Conservation (phyloP, 169 alveolate genomes). For the Cryptosporidium viatorum region DNA sequence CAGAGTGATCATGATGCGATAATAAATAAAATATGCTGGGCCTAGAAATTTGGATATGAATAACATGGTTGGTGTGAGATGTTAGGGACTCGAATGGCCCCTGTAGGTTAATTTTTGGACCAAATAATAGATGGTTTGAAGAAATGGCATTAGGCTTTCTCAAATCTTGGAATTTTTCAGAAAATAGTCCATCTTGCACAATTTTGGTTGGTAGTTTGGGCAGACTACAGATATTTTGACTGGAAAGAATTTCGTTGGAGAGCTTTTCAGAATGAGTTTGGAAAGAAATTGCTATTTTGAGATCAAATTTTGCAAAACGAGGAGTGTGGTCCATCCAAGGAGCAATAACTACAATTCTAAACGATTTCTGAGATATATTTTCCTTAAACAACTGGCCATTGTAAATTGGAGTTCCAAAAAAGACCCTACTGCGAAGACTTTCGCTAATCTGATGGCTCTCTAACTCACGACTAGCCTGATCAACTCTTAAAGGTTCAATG, state of each 20-base stretch:
- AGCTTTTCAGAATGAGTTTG: conserved; percentile 18
- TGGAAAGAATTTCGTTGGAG: neutral
- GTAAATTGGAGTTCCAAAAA: conserved; percentile 60
- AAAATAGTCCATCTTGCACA: conserved; percentile 38
- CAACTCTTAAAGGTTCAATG: conserved; percentile 39
- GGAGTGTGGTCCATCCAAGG: conserved; percentile 49
- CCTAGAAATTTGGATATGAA: conserved; percentile 16
- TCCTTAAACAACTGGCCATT: conserved; percentile 72
- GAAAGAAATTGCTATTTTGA: conserved; percentile 36
- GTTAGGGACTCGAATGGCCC: conserved; percentile 38
- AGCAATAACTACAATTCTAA: conserved; percentile 35
- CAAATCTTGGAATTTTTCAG: conserved; percentile 2
- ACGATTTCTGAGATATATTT: conserved; percentile 38
- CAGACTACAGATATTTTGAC: conserved; percentile 34
- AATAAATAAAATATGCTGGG: conserved; percentile 47
- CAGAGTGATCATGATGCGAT: conserved; percentile 68
- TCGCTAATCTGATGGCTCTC: neutral
- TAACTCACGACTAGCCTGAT: conserved; percentile 14
- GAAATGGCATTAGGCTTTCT: conserved; percentile 31
- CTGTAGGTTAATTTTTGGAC: conserved; percentile 1
- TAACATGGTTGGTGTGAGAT: conserved; percentile 18
- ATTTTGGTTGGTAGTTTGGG: conserved; percentile 5
- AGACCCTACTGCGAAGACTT: conserved; percentile 15
- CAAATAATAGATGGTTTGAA: neutral
- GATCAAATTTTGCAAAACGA: conserved; percentile 27